Percentiles rank a stretch among this genome's conserved stretches.
These are phyloP conservation scores for Coemansia sp. DNA, from an alignment of 192 early-diverging fungal genomes.

Conservation along the genomic window DNA sequence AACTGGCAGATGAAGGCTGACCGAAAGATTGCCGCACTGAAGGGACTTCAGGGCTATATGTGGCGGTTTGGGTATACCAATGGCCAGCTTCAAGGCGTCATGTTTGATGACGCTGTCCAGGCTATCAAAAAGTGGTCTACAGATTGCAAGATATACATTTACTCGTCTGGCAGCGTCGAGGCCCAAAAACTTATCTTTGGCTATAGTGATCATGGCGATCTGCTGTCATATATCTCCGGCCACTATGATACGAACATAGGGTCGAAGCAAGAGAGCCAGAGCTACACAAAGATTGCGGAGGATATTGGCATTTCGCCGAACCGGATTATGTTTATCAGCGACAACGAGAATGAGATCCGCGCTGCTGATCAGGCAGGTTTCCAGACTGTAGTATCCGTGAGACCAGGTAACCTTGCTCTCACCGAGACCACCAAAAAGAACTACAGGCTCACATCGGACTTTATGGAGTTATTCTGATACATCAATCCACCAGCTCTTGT, in stretches of 20 bases:
- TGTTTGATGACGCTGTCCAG: constrained; percentile 84
- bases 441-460: constrained; percentile 9
- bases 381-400: constrained; percentile 64
- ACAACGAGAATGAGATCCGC: constrained; percentile 80
- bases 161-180: constrained; percentile 91
- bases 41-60: constrained; percentile 93
- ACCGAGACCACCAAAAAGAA: constrained; percentile 1
- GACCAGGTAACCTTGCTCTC: constrained; percentile 67
- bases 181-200: constrained; percentile 95
- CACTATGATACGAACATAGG: constrained; percentile 95
- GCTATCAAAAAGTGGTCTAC: constrained; percentile 71
- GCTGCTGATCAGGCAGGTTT: constrained; percentile 74
- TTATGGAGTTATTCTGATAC: constrained; percentile 21
- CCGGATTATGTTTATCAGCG: constrained; percentile 83
- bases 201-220: constrained; percentile 73
- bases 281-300: constrained; percentile 73
- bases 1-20: constrained; percentile 81
- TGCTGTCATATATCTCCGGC: constrained; percentile 71
- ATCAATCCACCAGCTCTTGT: no score
- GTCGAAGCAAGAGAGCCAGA: constrained; percentile 62
- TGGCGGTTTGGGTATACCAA: constrained; percentile 83
- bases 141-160: constrained; percentile 79
- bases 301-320: constrained; percentile 57
- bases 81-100: constrained; percentile 70
- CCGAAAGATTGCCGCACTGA: constrained; percentile 87